A percentile compares a stretch with the other conserved stretches of the same genome.
These are phyloP conservation scores for Cryphonectria japonica DNA, from an alignment of 2,329 filamentous ascomycete genomes.

Conservation along the genomic window DNA sequence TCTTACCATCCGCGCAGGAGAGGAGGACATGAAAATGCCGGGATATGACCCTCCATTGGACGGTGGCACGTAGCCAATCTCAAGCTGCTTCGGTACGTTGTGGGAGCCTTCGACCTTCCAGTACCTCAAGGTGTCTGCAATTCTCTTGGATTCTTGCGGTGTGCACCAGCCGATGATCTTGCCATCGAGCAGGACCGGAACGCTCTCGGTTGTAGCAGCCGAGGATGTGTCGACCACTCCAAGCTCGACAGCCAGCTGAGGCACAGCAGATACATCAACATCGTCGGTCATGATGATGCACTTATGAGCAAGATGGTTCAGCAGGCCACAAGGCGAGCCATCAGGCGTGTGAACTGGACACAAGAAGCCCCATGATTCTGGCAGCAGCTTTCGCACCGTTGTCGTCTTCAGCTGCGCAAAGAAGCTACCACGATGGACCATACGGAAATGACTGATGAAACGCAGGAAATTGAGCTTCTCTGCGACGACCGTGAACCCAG, in stretches of 20 bases:
- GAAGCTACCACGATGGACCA: conserved; percentile 98
- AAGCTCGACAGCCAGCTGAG: conserved; percentile 74
- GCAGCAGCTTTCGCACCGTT: conserved; percentile 90
- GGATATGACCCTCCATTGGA: conserved; percentile 94
- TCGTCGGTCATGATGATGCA: conserved; percentile 82
- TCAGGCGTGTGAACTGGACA: conserved; percentile 98
- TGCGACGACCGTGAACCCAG: conserved; percentile 93
- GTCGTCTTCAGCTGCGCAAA: conserved; percentile 98
- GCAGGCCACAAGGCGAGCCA: conserved; percentile 88
- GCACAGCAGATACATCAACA: conserved; percentile 75
- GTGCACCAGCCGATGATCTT: conserved; percentile 88
- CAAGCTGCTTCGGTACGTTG: conserved; percentile 78
- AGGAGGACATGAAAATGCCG: conserved; percentile 90
- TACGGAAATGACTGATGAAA: conserved; percentile 98
- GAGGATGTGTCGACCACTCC: conserved; percentile 78
- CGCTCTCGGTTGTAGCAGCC: conserved; percentile 78
- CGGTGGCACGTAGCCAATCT: conserved; percentile 88
- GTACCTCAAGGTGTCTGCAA: conserved; percentile 85
- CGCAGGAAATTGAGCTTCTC: conserved; percentile 99
- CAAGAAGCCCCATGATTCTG: conserved; percentile 97
- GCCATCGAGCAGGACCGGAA: conserved; percentile 89
- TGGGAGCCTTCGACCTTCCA: conserved; percentile 94
- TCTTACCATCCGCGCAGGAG: conserved; percentile 82
- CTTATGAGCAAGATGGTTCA: conserved; percentile 95
- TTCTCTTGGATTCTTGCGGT: conserved; percentile 77